Evolutionary conservation across 257 asterid species (phyloP).

Genomic region (Solanum megistacrolobum): DNA sequence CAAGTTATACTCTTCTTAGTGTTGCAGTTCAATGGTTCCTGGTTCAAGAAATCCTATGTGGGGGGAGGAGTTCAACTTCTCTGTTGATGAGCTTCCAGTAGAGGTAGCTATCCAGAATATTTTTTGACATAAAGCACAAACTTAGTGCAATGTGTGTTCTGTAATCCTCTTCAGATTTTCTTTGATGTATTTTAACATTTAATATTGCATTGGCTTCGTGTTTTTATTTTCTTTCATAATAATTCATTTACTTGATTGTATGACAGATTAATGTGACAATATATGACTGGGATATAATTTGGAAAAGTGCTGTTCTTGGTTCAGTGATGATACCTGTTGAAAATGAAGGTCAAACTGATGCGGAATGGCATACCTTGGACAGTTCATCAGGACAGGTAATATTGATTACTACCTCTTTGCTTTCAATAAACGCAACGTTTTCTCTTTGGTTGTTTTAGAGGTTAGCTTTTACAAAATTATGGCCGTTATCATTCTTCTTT

Average conservation of each 20-base stretch:
- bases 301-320: constrained; percentile 91
- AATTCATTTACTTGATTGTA: constrained; percentile 16
- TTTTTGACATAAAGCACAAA: not conserved
- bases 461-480: not conserved
- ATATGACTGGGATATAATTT: constrained; percentile 81
- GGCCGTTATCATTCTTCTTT: constrained; percentile 3
- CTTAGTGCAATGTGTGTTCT: not conserved
- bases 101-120: constrained; percentile 32
- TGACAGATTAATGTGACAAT: constrained; percentile 75
- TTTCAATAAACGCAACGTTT: not conserved
- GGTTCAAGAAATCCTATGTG: constrained; percentile 97
- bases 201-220: not conserved
- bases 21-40: constrained; percentile 89
- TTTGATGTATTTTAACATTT: not conserved
- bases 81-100: constrained; percentile 76
- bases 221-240: not conserved
- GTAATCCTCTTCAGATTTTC: not conserved
- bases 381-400: constrained; percentile 85
- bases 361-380: constrained; percentile 70
- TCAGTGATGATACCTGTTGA: constrained; percentile 57
- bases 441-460: not conserved
- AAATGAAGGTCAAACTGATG: constrained; percentile 71
- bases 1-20: constrained; percentile 1
- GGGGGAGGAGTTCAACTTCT: constrained; percentile 92
- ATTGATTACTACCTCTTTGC: not conserved